Conservation (phyloP, 192 early-diverging fungal genomes). For the Rhizophagus sp. region DNA sequence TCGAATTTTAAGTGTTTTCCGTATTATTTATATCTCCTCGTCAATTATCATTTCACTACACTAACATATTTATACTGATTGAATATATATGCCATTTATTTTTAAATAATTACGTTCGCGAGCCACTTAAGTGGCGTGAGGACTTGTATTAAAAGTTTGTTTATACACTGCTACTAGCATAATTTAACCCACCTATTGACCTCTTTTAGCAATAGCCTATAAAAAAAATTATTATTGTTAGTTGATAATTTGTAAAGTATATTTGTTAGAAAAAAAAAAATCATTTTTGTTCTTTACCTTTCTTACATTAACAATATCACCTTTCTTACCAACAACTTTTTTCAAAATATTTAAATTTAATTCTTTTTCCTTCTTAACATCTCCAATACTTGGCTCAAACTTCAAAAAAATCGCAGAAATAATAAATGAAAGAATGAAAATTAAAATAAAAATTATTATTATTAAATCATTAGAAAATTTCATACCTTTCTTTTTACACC, state of each 20-base stretch:
- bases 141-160: background rate
- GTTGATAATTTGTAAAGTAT: background rate
- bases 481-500: slow-evolving; percentile 64
- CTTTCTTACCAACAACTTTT: slow-evolving; percentile 53
- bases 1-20: background rate
- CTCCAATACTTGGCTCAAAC: slow-evolving; percentile 65
- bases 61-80: background rate
- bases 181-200: background rate
- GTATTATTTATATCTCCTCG: too few species aligned
- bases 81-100: background rate
- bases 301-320: slow-evolving; percentile 51
- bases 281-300: slow-evolving; percentile 37
- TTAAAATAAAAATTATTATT: too few species aligned
- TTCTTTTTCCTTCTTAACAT: slow-evolving; percentile 69
- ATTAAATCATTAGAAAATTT: background rate
- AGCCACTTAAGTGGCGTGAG: too few species aligned
- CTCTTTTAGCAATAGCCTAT: slow-evolving; percentile 23
- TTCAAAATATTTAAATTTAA: slow-evolving; percentile 68
- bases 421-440: background rate
- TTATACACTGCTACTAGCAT: background rate
- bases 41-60: background rate
- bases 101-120: background rate
- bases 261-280: slow-evolving; percentile 14
- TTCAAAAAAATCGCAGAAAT: slow-evolving; percentile 28
- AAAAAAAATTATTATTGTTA: background rate